A percentile compares a stretch with the other conserved stretches of the same genome.
Evolutionary conservation across 495 filamentous ascomycete genomes (phyloP).

Genomic region (Acidiella bohemica): DNA sequence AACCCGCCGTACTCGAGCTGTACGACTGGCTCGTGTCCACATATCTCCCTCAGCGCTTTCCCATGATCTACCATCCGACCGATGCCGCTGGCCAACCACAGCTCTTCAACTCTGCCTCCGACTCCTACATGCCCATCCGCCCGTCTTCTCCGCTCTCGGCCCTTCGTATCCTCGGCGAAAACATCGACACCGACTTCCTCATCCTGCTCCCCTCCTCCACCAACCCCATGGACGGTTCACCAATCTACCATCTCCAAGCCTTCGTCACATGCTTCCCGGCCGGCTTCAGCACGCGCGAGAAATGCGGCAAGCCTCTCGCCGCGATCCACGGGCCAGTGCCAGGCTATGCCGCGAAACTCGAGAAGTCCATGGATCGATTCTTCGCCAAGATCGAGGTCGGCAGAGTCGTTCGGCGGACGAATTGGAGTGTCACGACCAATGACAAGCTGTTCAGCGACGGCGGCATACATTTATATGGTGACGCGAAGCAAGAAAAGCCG

Average conservation of each 20-base stretch:
- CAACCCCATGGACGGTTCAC: conserved; percentile 26
- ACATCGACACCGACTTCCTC: conserved; percentile 65
- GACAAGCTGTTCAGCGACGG: conserved; percentile 41
- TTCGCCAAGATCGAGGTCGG: conserved; percentile 46
- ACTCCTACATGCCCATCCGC: conserved; percentile 31
- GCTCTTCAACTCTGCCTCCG: conserved; percentile 33
- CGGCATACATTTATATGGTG: conserved; percentile 36
- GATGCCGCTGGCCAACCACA: neutral
- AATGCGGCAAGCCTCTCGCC: conserved; percentile 47
- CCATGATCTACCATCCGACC: conserved; percentile 42
- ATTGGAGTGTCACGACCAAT: conserved; percentile 54
- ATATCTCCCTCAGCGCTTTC: conserved; percentile 55
- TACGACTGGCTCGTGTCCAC: conserved; percentile 49
- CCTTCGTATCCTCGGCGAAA: conserved; percentile 41
- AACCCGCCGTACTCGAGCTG: conserved; percentile 45
- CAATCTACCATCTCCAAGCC: conserved; percentile 48
- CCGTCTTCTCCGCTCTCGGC: conserved; percentile 20
- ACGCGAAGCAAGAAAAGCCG: conserved; percentile 23
- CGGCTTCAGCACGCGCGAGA: conserved; percentile 53
- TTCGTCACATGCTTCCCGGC: conserved; percentile 60
- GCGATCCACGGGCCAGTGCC: conserved; percentile 47
- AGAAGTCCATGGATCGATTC: conserved; percentile 64
- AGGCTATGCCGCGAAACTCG: conserved; percentile 54
- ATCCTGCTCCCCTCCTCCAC: conserved; percentile 46
- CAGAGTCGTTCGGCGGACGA: conserved; percentile 41